Evolutionary conservation across 441 rosid species (phyloP).

Genomic region (Erodium texanum): DNA sequence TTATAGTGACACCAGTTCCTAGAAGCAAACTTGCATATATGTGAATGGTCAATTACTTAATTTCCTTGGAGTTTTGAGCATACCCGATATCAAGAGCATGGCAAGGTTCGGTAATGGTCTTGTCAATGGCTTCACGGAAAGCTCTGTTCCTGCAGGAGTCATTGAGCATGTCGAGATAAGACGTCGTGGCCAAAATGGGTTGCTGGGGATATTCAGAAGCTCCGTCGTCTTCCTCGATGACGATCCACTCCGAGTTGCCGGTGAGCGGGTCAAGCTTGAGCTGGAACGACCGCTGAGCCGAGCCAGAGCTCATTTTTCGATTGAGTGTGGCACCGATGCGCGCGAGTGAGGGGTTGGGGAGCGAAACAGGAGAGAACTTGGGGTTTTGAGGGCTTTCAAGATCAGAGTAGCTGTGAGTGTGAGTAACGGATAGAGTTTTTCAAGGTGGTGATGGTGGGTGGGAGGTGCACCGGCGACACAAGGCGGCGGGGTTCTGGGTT

Average conservation of each 20-base stretch:
- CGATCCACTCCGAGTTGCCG: constrained; percentile 77
- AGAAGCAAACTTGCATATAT: not conserved
- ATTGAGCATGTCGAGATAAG: constrained; percentile 93
- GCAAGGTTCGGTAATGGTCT: constrained; percentile 57
- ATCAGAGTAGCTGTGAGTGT: constrained; percentile 23
- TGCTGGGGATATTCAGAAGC: constrained; percentile 26
- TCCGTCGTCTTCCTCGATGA: constrained; percentile 58
- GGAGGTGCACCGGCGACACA: not conserved
- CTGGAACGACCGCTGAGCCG: constrained; percentile 64
- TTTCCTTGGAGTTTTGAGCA: not conserved
- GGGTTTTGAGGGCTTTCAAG: constrained; percentile 31
- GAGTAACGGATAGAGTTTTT: not conserved
- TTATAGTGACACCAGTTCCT: not conserved
- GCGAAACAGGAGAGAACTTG: constrained; percentile 14
- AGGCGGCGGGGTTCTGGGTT: not conserved
- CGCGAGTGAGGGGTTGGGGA: constrained; percentile 10
- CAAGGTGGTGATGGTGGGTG: not conserved
- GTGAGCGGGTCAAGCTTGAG: constrained; percentile 75
- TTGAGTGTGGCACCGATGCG: constrained; percentile 10
- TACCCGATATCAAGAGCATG: constrained; percentile 94
- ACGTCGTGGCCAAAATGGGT: constrained; percentile 62
- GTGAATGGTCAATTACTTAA: not conserved
- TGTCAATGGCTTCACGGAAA: constrained; percentile 70
- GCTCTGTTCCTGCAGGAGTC: constrained; percentile 67
- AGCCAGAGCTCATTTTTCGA: constrained; percentile 53